Base-by-base conservation (phyloP, 306 rosid species). In the Elaeagnus macrophylla region DNA sequence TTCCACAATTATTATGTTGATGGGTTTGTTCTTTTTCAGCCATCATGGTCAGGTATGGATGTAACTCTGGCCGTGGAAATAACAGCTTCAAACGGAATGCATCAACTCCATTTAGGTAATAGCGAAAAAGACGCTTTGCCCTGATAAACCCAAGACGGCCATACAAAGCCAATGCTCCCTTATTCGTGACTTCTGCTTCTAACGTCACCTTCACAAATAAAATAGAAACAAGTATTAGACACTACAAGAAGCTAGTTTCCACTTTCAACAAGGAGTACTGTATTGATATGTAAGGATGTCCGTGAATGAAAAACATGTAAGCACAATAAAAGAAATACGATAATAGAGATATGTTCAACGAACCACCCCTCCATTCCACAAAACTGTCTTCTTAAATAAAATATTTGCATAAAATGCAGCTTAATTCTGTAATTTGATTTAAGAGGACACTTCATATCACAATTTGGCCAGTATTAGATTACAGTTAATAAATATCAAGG, bases 41-140 rank as follows among this genome's bases (percentile, higher is more conserved):
- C 32, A 25, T 25, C 32, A 25, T 25, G 32, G 32, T 25, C 32
- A 25, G 32, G 32, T 25, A 25, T 25, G 75, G 72, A 64, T 61
- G 79, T 49, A 70, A 79, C 51, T 75, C 71, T 1, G 68, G 65
- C 51, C 65, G 82, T 1, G 95, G 95, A 58, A 91, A 87, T 39
- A 87, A 46, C 45, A 91, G 78, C 71, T 91, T 91, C 62, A 91
- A 77, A 47, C 96, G 96, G 68, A 91, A 91, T 69, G 96, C 99
- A 77, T 91, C 99, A 37, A 84, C 96, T 52, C 99, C 99, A 64
- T 91, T 91, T 83, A 91, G 75, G 79, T 91, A 91, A 79, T 91
- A 91, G 57, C 77, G 96, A 68, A 84, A 91, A 38, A 91, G 96
- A 25, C 99, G 62, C 54, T 91, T 87, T n/a, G 96, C 87, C 69